Base-by-base conservation (phyloP, 2,329 filamentous ascomycete species). In the Colletotrichum costaricense region DNA sequence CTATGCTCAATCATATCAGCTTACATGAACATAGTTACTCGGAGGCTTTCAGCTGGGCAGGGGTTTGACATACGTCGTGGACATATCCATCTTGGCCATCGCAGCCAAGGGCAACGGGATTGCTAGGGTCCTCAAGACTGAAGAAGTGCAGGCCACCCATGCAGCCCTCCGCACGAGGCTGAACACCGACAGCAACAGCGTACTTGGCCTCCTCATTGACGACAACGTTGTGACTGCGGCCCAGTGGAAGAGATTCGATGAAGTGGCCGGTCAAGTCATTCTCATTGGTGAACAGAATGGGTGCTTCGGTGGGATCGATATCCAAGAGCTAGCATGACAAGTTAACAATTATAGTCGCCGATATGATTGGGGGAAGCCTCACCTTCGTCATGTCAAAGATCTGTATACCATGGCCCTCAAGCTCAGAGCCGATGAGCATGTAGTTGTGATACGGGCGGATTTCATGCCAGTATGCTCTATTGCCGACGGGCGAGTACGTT, bases 331-430 rank as follows among this genome's bases (percentile, higher is more conserved):
- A 16, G 3, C 9, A 2, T 3, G 2, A 22, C 3, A 6, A n/a
- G 59, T 69, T 11, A 69, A 33, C 12, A 69, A 22, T 54, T 2
- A 7, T 28, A 9, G 4, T 16, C 46, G 5, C 8, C 6, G 4
- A 1, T 12, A 3, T 33, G 7, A 5, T 12, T 28, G 7, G 1
- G 14, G 33, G 11, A 22, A 28, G 3, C 26, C 58, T 58, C 1
- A 74, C 73, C 65, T 87, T 90, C 75, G 82, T 87, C 87, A 90
- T 85, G 77, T 92, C 89, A 74, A 92, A 92, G 77, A 91, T 87
- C 78, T 92, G 90, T 42, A 92, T 84, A 35, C 88, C 87, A 76
- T 91, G 89, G 65, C 81, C 78, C 22, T 78, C 76, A 2, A 87
- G 85, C 76, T 84, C 82, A 67, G 78, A 80, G 24, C 82, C 82